Percentiles rank a stretch among this genome's conserved stretches.
phyloP scores from a whole-genome alignment of 768 basidiomycete genomes.

The Trametes sanguinea region DNA sequence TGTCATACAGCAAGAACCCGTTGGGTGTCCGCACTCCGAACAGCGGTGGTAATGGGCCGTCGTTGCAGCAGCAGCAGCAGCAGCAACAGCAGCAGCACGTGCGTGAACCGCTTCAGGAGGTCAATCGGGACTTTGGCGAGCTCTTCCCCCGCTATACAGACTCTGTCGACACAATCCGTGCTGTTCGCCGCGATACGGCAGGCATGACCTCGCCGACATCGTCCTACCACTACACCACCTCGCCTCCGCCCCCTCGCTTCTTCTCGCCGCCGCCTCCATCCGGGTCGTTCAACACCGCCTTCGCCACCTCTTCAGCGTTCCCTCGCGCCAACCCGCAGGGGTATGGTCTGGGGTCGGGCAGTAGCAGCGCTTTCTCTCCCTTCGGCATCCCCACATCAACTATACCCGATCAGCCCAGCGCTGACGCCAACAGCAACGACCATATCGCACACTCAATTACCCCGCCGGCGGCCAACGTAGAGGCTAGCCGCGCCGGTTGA shows the following conservation, averaged over 20 bases:
- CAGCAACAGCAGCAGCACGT: constrained; percentile 28
- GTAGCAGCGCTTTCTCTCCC: constrained; percentile 36
- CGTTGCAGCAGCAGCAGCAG: constrained; percentile 3
- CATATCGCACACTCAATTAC: constrained; percentile 28
- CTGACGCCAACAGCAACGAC: constrained; percentile 30
- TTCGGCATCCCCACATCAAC: constrained; percentile 38
- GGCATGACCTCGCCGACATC: constrained; percentile 36
- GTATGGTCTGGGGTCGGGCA: constrained; percentile 28
- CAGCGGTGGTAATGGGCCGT: constrained; percentile 35
- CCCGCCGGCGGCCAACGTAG: constrained; percentile 39
- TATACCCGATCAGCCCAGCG: constrained; percentile 35
- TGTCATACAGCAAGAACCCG: constrained; percentile 98
- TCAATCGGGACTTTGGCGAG: constrained; percentile 10
- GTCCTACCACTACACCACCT: constrained; percentile 37
- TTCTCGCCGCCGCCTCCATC: constrained; percentile 36
- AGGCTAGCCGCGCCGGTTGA: constrained; percentile 50
- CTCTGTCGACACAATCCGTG: constrained; percentile 26
- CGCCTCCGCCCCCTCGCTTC: constrained; percentile 40
- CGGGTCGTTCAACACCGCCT: constrained; percentile 23
- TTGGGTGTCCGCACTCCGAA: constrained; percentile 88
- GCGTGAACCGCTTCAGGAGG: constrained; percentile 13
- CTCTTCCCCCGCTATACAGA: constrained; percentile 25
- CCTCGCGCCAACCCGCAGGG: constrained; percentile 31
- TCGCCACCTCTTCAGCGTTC: constrained; percentile 26
- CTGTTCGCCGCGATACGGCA: constrained; percentile 30